Base-by-base conservation (phyloP, 495 filamentous ascomycete species). In the Elasticomyces elasticus region DNA sequence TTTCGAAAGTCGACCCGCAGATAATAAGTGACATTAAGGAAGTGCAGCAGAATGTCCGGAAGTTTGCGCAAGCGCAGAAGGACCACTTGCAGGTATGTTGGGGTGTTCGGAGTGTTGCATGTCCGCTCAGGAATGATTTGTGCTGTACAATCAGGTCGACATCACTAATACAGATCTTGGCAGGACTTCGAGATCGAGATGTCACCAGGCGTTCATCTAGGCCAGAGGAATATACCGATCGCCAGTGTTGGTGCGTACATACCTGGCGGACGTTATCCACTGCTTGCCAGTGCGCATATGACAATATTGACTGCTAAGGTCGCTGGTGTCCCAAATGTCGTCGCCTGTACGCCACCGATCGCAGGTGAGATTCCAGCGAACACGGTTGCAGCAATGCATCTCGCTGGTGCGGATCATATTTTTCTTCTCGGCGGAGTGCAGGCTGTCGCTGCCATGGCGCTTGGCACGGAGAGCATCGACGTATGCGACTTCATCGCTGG, bases 371-470 rank as follows among this genome's bases (percentile, higher is more conserved):
- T 79, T 44, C 76, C 76, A 0, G 64, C 64, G 46, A 69, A 70
- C 9, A 78, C 76, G 0, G 67, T 79, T 7, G 75, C 76, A 1
- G 76, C 76, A 0, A 76, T 77, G 66, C 66, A 73, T 60, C 65
- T 73, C n/a, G 76, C 76, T 9, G 75, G 76, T 1, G 76, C 76
- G 0, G 76, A 78, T 54, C 66, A 72, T 22, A 77, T 78, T 45
- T 76, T 69, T 63, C 62, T 78, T 35, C 68, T 79, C 0, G 76
- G 76, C 0, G 76, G 76, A 0, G 76, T 77, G 0, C 76, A 79
- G 54, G 75, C 76, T 7, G 64, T 78, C 44, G 79, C 81, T 2
- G 81, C 80, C 24, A 82, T 85, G 78, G 81, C 81, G 3, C 71
- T 84, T 51, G 82, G 82, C n/a, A 84, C 82, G 0, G 71, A 82